Percentiles rank a stretch among this genome's conserved stretches.
Conservation (phyloP, 1,284 basidiomycete genomes). For the Afroboletus lepidellus region DNA sequence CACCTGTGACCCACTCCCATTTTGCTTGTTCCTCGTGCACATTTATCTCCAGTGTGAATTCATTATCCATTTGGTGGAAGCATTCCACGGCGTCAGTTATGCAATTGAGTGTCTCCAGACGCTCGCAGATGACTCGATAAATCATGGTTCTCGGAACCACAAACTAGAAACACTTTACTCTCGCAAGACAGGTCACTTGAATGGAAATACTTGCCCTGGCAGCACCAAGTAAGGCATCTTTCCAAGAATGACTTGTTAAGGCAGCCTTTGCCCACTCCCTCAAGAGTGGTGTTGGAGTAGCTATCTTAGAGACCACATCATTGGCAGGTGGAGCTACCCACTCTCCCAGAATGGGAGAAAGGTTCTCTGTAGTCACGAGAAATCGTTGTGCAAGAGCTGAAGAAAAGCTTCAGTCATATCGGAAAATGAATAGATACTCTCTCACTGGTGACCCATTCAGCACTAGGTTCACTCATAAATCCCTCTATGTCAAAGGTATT, state of each 20-base stretch:
- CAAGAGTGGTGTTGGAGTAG: not conserved
- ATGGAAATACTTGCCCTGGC: not conserved
- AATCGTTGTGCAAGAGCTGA: not conserved
- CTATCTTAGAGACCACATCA: not conserved
- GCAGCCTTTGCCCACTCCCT: not conserved
- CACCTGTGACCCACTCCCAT: not conserved
- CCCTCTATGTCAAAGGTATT: not conserved
- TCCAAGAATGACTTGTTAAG: not conserved
- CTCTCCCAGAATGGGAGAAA: not conserved
- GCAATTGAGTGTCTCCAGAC: not conserved
- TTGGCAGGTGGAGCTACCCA: not conserved
- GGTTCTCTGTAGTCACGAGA: not conserved
- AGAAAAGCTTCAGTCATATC: no score
- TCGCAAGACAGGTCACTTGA: no score
- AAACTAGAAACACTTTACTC: not conserved
- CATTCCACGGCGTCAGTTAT: not conserved
- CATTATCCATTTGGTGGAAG: not conserved
- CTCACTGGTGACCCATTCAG: not conserved
- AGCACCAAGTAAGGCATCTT: not conserved
- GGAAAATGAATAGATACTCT: not conserved
- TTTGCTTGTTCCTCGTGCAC: not conserved
- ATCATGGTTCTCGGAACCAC: not conserved
- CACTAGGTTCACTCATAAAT: not conserved
- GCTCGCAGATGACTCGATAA: not conserved
- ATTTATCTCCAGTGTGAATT: not conserved